phyloP scores from a whole-genome alignment of 805 yeast species.

The Metschnikowia kofuensis region DNA sequence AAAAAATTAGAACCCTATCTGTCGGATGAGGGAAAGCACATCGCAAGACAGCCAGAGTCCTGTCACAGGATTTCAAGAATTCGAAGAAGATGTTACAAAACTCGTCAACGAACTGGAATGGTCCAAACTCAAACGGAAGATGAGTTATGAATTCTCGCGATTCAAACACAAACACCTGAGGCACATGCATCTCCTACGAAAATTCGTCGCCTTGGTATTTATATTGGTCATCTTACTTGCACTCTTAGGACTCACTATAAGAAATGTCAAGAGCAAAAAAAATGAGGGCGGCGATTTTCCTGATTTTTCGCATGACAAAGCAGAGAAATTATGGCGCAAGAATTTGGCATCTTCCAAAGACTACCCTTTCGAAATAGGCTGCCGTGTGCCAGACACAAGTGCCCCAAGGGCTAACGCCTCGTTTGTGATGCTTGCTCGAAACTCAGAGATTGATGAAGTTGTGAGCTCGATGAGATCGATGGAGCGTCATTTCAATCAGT shows the following conservation, averaged over 20 bases:
- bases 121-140: neutral
- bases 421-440: slow-evolving; percentile 78
- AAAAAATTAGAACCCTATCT: neutral
- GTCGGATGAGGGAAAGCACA: slow-evolving; percentile 1
- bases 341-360: slow-evolving; percentile 23
- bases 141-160: neutral
- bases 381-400: slow-evolving; percentile 42
- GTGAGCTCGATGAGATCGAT: slow-evolving; percentile 66
- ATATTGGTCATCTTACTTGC: neutral
- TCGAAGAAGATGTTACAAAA: slow-evolving; percentile 1
- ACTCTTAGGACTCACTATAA: slow-evolving; percentile 1
- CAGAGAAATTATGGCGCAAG: slow-evolving; percentile 14
- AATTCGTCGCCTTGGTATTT: slow-evolving; percentile 1
- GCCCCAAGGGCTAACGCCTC: slow-evolving; percentile 72
- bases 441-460: slow-evolving; percentile 77
- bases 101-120: neutral
- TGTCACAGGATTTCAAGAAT: slow-evolving; percentile 2
- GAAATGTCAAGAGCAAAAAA: neutral
- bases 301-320: slow-evolving; percentile 8
- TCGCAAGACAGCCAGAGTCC: slow-evolving; percentile 4
- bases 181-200: slow-evolving; percentile 6
- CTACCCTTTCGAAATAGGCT: slow-evolving; percentile 53
- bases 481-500: slow-evolving; percentile 87
- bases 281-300: slow-evolving; percentile 7
- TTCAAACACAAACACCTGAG: neutral